Evolutionary conservation across 164 flowering plant species (phyloP).

Genomic region (Kalanchoe fedtschenkoi): DNA sequence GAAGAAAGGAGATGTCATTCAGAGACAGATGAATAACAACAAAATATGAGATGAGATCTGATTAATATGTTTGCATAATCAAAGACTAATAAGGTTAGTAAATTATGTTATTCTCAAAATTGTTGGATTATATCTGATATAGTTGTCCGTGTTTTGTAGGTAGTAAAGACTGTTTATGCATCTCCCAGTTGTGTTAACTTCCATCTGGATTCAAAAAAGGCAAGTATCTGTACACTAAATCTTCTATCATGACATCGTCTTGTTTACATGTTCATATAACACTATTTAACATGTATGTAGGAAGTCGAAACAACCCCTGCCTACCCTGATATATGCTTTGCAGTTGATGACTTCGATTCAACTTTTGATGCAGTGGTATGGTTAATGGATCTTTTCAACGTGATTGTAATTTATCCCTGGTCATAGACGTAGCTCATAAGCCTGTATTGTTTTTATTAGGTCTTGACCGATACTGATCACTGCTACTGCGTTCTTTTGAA

Average conservation of each 20-base stretch:
- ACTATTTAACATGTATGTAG: conserved; percentile 26
- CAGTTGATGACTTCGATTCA: conserved; percentile 96
- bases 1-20: no score
- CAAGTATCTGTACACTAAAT: conserved; percentile 11
- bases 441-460: conserved; percentile 34
- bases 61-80: neutral
- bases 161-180: conserved; percentile 95
- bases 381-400: neutral
- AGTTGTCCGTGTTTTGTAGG: conserved; percentile 23
- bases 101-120: neutral
- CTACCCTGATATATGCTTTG: conserved; percentile 97
- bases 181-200: conserved; percentile 94
- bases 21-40: no score
- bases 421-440: neutral
- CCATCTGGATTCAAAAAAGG: conserved; percentile 92
- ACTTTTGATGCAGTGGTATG: conserved; percentile 96
- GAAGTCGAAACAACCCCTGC: conserved; percentile 90
- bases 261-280: conserved; percentile 9
- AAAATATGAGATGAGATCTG: no score
- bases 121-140: neutral
- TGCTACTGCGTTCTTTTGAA: conserved; percentile 96
- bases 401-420: neutral
- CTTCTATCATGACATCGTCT: neutral
- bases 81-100: no score
- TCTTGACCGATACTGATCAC: conserved; percentile 80